Base-by-base conservation (phyloP, 768 basidiomycete genomes). In the Serendipita sp. region DNA sequence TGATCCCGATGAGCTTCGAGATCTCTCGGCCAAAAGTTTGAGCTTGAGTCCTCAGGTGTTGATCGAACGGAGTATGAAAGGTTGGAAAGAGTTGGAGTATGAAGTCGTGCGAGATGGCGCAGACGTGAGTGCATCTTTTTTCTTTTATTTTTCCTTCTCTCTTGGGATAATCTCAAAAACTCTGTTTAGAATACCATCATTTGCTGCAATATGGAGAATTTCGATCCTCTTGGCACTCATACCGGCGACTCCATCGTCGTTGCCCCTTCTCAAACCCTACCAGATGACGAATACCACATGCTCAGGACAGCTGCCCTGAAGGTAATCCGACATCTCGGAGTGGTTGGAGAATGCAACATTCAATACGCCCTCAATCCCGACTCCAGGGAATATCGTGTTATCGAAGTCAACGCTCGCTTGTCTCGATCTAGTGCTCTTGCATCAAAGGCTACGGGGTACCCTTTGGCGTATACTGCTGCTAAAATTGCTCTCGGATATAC, bases 241-340 rank as follows among this genome's bases (percentile, higher is more conserved):
- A 99, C 96, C 20, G 96, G 96, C 67, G 96, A 98, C 73, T 98
- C 96, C 13, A 99, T 99, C 71, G 96, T 99, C 69, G 93, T 98
- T 44, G 96, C 96, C 2, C 96, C 96, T 0, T 97, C 94, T 2
- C 96, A 99, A 74, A 98, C 96, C 0, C 76, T 99, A 20, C 90
- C 95, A 31, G 96, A 98, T 68, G 90, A 93, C 71, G 93, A 97
- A 70, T 99, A 98, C 74, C 95, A 99, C 76, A 98, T 98, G 96
- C 78, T 98, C 66, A 88, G 96, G 62, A 92, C 88, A 65, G 95
- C 95, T 62, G 96, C 96, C 26, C 85, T 99, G 77, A 97, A 97
- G 76, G 90, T 92, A 64, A 82, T 84, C 62, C 85, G 96, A 65
- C 90, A 92, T 74, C 80, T 92, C 28, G 90, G 90, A 62, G 91